A percentile compares a stretch with the other conserved stretches of the same genome.
Conservation (phyloP, 768 basidiomycete genomes). For the Mrakia blollopis region DNA sequence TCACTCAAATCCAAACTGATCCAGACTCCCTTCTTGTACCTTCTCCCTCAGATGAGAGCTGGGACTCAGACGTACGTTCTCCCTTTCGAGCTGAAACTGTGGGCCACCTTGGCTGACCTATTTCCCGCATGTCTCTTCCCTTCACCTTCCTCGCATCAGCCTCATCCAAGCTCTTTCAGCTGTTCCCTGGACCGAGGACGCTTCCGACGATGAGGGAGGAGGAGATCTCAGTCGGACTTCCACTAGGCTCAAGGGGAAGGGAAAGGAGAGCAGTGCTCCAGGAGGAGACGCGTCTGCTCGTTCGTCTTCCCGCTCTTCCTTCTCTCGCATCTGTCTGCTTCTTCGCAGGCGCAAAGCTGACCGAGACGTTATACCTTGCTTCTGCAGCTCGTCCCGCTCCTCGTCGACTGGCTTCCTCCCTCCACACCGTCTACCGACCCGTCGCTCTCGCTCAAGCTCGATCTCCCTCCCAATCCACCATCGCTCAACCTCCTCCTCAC, state of each 20-base stretch:
- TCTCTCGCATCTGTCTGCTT: background rate
- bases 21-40: too few relatives aligned
- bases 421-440: conserved; percentile 80
- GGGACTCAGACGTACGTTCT: conserved; percentile 14
- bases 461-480: conserved; percentile 1
- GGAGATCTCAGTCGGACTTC: background rate
- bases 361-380: too few relatives aligned
- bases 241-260: background rate
- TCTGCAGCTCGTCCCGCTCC: background rate
- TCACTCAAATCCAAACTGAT: background rate
- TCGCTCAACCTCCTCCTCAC: background rate
- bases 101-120: background rate
- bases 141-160: background rate
- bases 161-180: conserved; percentile 30
- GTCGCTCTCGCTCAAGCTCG: conserved; percentile 31
- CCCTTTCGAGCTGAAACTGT: background rate
- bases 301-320: background rate
- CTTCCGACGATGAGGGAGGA: conserved; percentile 14
- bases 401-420: conserved; percentile 63
- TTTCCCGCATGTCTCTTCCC: background rate
- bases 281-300: too few relatives aligned
- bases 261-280: background rate
- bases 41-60: conserved; percentile 14
- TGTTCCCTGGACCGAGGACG: conserved; percentile 13
- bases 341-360: background rate